These are phyloP conservation scores for Clavispora carvajalis DNA, from an alignment of 805 yeast species.

Conservation along the genomic window DNA sequence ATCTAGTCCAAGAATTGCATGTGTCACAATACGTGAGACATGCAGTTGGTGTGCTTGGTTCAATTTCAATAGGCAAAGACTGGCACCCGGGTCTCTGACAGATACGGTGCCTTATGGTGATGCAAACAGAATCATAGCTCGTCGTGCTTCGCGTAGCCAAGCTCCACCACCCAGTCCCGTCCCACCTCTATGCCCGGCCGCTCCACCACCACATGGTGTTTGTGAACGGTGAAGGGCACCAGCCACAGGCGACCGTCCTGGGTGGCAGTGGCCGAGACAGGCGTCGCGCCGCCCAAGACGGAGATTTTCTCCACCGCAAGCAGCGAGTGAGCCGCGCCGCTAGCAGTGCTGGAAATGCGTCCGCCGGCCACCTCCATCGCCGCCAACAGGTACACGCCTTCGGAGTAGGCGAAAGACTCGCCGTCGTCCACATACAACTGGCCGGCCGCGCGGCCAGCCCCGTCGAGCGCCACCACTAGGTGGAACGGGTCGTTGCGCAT, in stretches of 20 bases:
- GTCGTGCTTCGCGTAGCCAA: neutral
- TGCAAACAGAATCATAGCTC: neutral
- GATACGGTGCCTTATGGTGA: too few species aligned
- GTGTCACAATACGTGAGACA: too few species aligned
- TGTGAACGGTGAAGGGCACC: neutral
- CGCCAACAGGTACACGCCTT: conserved; percentile 39
- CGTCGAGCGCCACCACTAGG: conserved; percentile 53
- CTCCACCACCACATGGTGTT: neutral
- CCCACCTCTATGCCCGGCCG: neutral
- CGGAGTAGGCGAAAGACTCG: conserved; percentile 52
- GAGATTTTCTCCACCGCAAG: conserved; percentile 42
- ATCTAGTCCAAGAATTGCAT: too few species aligned
- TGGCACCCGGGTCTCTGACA: too few species aligned
- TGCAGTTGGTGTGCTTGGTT: too few species aligned
- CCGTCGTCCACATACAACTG: conserved; percentile 81
- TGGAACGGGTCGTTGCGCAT: conserved; percentile 82
- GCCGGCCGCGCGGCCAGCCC: conserved; percentile 48
- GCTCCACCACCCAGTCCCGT: neutral
- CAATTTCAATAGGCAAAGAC: too few species aligned
- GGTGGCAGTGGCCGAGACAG: conserved; percentile 21
- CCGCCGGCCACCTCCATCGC: neutral
- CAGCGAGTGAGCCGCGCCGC: neutral
- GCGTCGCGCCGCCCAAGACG: conserved; percentile 35
- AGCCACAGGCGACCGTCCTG: conserved; percentile 25
- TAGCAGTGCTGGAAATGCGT: neutral